Evolutionary conservation across 2,329 filamentous ascomycete genomes (phyloP).

Genomic region (Phoma herbarum): DNA sequence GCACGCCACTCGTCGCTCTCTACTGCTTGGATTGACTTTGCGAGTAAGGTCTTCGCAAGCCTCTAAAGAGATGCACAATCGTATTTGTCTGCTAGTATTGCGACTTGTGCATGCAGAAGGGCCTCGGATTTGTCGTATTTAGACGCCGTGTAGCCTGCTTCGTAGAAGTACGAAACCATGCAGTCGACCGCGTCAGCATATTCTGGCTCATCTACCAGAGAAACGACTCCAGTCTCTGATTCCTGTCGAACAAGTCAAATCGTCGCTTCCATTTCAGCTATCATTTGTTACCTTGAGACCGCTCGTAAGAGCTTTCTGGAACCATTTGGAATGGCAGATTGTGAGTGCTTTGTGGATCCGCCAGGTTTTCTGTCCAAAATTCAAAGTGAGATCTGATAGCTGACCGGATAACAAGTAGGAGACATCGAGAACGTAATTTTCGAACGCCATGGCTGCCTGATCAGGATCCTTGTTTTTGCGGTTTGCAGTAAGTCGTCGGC

Average conservation of each 20-base stretch:
- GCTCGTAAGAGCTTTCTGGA: slow-evolving; percentile 29
- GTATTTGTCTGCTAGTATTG: slow-evolving; percentile 34
- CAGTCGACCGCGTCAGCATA: slow-evolving; percentile 32
- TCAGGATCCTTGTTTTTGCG: too few species aligned
- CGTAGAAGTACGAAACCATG: slow-evolving; percentile 37
- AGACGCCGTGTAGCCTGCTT: slow-evolving; percentile 25
- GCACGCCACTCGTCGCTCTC: slow-evolving; percentile 28
- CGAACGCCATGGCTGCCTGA: too few species aligned
- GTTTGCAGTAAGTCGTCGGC: too few species aligned
- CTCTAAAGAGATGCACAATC: slow-evolving; percentile 31
- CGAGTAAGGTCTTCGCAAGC: slow-evolving; percentile 29
- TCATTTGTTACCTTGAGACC: slow-evolving; percentile 23
- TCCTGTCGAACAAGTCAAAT: slow-evolving; percentile 17
- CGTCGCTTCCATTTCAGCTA: too few species aligned
- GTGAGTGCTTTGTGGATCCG: slow-evolving; percentile 32
- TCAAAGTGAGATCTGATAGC: slow-evolving; percentile 30
- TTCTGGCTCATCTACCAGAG: slow-evolving; percentile 26
- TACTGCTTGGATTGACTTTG: slow-evolving; percentile 16
- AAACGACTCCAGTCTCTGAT: slow-evolving; percentile 26
- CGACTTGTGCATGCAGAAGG: slow-evolving; percentile 33
- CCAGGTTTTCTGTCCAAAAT: slow-evolving; percentile 31
- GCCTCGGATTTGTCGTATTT: slow-evolving; percentile 23
- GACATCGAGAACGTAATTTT: slow-evolving; percentile 10
- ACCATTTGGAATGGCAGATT: slow-evolving; percentile 34
- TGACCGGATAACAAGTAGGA: slow-evolving; percentile 24